A percentile compares a stretch with the other conserved stretches of the same genome.
phyloP scores from a whole-genome alignment of 306 rosid genomes.

The Rosa lucieae region DNA sequence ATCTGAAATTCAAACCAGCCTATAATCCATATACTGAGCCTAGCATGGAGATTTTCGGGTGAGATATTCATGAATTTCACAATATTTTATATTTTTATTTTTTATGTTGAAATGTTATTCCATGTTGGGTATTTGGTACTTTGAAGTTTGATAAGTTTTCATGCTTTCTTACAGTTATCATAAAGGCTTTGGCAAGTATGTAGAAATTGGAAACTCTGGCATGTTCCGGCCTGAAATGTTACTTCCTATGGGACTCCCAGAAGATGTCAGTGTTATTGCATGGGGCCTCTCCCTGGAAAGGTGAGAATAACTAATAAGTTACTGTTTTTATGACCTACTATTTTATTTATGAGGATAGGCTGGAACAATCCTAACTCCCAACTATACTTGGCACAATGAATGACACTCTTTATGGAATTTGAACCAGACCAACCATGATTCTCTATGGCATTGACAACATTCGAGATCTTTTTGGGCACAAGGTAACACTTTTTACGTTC shows the following conservation, averaged over 20 bases:
- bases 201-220: slow-evolving; percentile 94
- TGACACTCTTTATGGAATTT: slow-evolving; percentile 12
- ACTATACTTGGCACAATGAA: neutral
- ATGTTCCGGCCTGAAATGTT: slow-evolving; percentile 98
- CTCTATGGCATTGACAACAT: slow-evolving; percentile 84
- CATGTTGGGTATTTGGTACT: slow-evolving; percentile 13
- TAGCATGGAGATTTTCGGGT: slow-evolving; percentile 99
- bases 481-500: slow-evolving; percentile 41
- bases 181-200: slow-evolving; percentile 89
- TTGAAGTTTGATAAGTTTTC: neutral
- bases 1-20: slow-evolving; percentile 89
- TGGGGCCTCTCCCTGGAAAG: slow-evolving; percentile 99
- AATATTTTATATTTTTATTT: too few relatives aligned
- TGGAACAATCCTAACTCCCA: neutral
- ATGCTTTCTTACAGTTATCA: slow-evolving; percentile 59
- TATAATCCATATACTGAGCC: slow-evolving; percentile 97
- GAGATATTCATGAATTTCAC: slow-evolving; percentile 9
- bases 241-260: slow-evolving; percentile 97
- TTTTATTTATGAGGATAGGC: neutral
- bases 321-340: neutral
- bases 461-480: slow-evolving; percentile 90
- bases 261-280: slow-evolving; percentile 88
- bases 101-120: slow-evolving; percentile 7
- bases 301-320: slow-evolving; percentile 28
- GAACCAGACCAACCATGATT: slow-evolving; percentile 92